phyloP scores from a whole-genome alignment of 305 asterid species.

The Solanum aculeatissimum region DNA sequence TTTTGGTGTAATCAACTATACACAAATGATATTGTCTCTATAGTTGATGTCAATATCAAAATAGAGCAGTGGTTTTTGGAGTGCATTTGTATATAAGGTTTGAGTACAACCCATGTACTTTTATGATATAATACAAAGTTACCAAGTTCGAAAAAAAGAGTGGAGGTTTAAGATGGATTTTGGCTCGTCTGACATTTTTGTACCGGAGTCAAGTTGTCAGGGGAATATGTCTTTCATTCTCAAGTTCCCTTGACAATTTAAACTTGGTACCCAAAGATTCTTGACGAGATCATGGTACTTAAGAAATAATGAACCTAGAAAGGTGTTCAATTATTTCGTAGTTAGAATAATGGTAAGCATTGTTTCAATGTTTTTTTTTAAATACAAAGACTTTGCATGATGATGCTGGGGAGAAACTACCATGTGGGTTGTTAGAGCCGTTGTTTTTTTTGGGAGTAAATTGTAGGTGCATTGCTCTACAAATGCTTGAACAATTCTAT shows the following conservation, averaged over 20 bases:
- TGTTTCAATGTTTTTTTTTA: background rate
- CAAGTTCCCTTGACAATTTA: background rate
- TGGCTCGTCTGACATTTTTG: background rate
- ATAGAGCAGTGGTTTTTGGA: too few species aligned
- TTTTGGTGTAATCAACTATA: too few species aligned
- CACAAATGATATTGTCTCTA: too few species aligned
- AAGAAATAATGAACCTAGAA: background rate
- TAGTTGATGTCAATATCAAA: too few species aligned
- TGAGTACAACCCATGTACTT: too few species aligned
- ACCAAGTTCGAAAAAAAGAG: too few species aligned
- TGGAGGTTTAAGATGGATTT: too few species aligned
- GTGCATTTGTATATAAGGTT: too few species aligned
- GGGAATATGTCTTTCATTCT: background rate
- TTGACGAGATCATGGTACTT: background rate
- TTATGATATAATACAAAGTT: background rate
- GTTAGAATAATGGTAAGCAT: background rate
- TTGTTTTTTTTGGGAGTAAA: background rate
- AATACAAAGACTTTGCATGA: background rate
- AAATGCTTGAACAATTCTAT: background rate
- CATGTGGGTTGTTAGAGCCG: background rate
- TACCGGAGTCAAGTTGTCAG: background rate
- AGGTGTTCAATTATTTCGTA: background rate
- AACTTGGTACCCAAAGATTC: background rate
- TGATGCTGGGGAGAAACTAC: background rate
- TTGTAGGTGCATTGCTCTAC: background rate